phyloP scores from a whole-genome alignment of 2,329 filamentous ascomycete species.

The Talaromyces pinophilus region DNA sequence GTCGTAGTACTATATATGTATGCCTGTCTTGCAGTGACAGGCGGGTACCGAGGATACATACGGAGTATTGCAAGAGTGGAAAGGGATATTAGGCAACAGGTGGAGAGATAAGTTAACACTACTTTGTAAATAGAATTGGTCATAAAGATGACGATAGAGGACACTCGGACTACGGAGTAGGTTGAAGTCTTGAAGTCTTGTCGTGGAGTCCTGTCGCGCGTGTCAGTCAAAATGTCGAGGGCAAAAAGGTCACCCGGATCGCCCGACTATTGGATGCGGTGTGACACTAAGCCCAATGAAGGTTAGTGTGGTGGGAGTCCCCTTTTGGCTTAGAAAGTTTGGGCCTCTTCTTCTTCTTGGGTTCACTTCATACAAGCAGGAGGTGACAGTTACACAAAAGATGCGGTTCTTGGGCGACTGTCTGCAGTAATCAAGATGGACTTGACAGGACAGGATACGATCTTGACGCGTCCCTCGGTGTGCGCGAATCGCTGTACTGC shows the following conservation, averaged over 20 bases:
- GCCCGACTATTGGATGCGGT: conserved; percentile 1
- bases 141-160: not conserved
- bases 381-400: not conserved
- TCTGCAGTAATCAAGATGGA: not conserved
- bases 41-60: not conserved
- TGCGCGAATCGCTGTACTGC: not conserved
- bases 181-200: not conserved
- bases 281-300: not conserved
- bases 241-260: not conserved
- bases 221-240: not conserved
- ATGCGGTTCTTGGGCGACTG: not conserved
- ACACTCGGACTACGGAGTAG: not conserved
- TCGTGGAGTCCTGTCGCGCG: not conserved
- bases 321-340: not conserved
- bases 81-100: not conserved
- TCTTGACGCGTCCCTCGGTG: not conserved
- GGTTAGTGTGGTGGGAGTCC: not conserved
- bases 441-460: not conserved
- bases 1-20: not conserved
- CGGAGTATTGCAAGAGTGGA: too few relatives aligned
- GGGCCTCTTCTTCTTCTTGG: not conserved
- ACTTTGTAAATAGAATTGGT: not conserved
- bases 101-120: not conserved
- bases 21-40: not conserved
- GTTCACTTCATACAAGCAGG: not conserved